A percentile compares a stretch with the other conserved stretches of the same genome.
Conservation (phyloP, 495 filamentous ascomycete genomes). For the Talaromyces thailandensis region DNA sequence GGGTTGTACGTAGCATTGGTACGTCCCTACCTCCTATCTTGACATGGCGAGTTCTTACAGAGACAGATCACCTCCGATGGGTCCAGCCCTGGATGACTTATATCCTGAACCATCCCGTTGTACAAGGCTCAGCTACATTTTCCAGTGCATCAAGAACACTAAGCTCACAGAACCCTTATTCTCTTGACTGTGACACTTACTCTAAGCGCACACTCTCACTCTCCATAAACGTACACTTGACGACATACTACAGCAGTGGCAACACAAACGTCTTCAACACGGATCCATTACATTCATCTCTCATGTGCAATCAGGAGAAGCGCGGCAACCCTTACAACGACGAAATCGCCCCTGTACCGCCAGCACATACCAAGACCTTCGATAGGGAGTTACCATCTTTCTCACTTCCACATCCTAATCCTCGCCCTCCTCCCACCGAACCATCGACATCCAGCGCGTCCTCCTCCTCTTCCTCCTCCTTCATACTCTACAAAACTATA, state of each 20-base stretch:
- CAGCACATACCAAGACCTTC: background rate
- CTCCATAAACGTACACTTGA: constrained; percentile 28
- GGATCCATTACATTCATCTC: background rate
- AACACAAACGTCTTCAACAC: background rate
- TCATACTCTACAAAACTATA: background rate
- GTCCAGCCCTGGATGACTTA: constrained; percentile 36
- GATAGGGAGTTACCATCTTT: background rate
- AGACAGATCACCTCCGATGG: constrained; percentile 32
- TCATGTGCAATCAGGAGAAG: background rate
- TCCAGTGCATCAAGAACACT: constrained; percentile 8
- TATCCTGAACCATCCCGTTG: constrained; percentile 25
- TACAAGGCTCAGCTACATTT: constrained; percentile 6
- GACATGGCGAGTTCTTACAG: background rate
- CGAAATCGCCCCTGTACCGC: background rate
- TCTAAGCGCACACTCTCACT: constrained; percentile 26
- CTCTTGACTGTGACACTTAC: constrained; percentile 10
- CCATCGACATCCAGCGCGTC: background rate
- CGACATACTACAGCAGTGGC: constrained; percentile 6
- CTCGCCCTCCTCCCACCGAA: background rate
- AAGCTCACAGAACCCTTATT: constrained; percentile 12
- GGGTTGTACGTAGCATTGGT: constrained; percentile 35
- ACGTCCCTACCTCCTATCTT: constrained; percentile 4
- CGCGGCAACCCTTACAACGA: background rate
- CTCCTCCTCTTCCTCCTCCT: background rate
- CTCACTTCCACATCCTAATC: constrained; percentile 1